Percentiles rank a stretch among this genome's conserved stretches.
Conservation (phyloP, 2,329 filamentous ascomycete genomes). For the Reticulascus tulasneorum region DNA sequence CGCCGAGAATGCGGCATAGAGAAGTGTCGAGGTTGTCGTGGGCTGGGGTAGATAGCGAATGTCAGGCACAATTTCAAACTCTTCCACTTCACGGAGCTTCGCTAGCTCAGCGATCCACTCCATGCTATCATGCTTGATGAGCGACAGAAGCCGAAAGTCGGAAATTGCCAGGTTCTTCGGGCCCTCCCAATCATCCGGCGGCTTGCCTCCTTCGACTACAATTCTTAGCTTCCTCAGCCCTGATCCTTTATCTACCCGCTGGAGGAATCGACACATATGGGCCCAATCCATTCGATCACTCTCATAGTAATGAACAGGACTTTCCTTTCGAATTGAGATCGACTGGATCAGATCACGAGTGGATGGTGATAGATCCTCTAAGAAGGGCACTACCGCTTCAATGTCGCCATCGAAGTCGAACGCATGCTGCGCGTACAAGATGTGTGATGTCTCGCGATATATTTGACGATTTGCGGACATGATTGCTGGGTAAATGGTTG, state of each 20-base stretch:
- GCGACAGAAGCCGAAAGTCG: conserved; percentile 43
- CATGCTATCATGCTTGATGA: conserved; percentile 44
- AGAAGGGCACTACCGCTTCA: conserved; percentile 57
- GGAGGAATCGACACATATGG: conserved; percentile 41
- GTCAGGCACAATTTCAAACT: conserved; percentile 48
- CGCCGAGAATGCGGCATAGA: conserved; percentile 56
- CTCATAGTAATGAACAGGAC: conserved; percentile 48
- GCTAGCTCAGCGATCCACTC: conserved; percentile 57
- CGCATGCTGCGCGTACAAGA: conserved; percentile 51
- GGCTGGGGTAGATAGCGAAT: conserved; percentile 51
- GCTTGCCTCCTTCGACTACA: conserved; percentile 52
- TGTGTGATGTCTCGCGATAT: conserved; percentile 50
- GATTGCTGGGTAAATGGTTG: conserved; percentile 38
- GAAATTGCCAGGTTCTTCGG: conserved; percentile 38
- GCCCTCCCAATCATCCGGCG: conserved; percentile 47
- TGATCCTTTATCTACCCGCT: conserved; percentile 29
- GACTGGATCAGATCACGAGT: conserved; percentile 43
- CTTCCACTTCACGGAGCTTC: conserved; percentile 41
- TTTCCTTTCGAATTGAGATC: conserved; percentile 52
- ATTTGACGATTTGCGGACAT: conserved; percentile 43
- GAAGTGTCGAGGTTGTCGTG: conserved; percentile 49
- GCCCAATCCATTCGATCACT: conserved; percentile 42
- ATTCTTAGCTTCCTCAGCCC: conserved; percentile 42
- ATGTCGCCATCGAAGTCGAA: conserved; percentile 59
- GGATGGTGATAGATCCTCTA: conserved; percentile 49